Conservation (phyloP, 2,329 filamentous ascomycete genomes). For the Amesomyces nigricolor region DNA sequence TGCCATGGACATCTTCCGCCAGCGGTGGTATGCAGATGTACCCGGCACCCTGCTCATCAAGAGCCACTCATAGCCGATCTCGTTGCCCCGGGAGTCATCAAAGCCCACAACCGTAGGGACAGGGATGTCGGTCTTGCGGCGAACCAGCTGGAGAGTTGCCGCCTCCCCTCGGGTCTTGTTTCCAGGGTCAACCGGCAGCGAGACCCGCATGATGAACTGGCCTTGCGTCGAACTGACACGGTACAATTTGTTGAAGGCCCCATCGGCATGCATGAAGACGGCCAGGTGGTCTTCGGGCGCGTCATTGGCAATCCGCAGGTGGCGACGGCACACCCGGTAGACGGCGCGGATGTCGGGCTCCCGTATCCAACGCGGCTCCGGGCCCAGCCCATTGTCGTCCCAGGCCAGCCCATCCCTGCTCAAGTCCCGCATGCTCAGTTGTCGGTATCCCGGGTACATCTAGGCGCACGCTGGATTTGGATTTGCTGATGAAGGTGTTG, state of each 20-base stretch:
- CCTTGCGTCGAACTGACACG: slow-evolving; percentile 17
- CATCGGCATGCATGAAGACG: slow-evolving; percentile 26
- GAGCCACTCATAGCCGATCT: slow-evolving; percentile 38
- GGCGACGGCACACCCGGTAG: slow-evolving; percentile 23
- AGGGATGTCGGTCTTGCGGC: slow-evolving; percentile 30
- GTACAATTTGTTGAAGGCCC: slow-evolving; percentile 32
- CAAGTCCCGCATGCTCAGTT: slow-evolving; percentile 16
- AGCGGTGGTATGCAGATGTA: slow-evolving; percentile 23
- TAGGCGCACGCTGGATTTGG: neutral
- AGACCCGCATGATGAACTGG: slow-evolving; percentile 26
- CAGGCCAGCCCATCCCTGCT: slow-evolving; percentile 25
- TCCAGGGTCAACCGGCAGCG: slow-evolving; percentile 27
- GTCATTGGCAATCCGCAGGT: slow-evolving; percentile 20
- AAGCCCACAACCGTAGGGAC: slow-evolving; percentile 33
- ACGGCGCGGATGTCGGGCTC: slow-evolving; percentile 27
- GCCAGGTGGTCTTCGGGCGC: slow-evolving; percentile 18
- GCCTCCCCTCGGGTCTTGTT: slow-evolving; percentile 32
- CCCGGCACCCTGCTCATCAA: slow-evolving; percentile 32
- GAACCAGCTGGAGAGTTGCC: slow-evolving; percentile 33
- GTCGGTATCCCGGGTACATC: neutral
- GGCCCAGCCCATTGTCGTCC: slow-evolving; percentile 22
- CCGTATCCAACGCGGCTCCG: slow-evolving; percentile 26
- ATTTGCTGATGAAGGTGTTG: neutral
- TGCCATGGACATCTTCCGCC: slow-evolving; percentile 31
- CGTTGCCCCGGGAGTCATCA: slow-evolving; percentile 29